These are phyloP conservation scores for Penicillium sp. DNA, from an alignment of 2,329 filamentous ascomycete species.

Conservation along the genomic window DNA sequence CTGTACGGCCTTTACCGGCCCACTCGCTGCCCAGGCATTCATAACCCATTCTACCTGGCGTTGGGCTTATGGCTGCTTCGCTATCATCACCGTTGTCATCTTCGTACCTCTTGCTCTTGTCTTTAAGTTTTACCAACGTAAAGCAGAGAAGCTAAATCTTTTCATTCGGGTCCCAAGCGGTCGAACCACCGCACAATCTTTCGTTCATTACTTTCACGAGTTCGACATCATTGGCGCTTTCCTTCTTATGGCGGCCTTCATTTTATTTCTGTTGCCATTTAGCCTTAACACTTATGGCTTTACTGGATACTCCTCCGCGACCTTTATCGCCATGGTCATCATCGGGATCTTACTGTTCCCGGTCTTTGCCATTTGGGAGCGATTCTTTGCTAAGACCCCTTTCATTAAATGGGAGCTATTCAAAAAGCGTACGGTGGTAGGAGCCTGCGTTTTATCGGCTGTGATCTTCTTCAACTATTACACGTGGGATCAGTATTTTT, in stretches of 20 bases:
- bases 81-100: slow-evolving; percentile 59
- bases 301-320: not conserved
- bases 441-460: slow-evolving; percentile 52
- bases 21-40: slow-evolving; percentile 54
- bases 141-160: slow-evolving; percentile 58
- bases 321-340: slow-evolving; percentile 49
- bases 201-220: slow-evolving; percentile 58
- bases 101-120: slow-evolving; percentile 57
- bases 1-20: slow-evolving; percentile 59
- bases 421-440: slow-evolving; percentile 51
- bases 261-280: not conserved
- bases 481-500: not conserved
- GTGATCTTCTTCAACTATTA: slow-evolving; percentile 46
- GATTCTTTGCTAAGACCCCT: slow-evolving; percentile 49
- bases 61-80: slow-evolving; percentile 64
- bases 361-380: slow-evolving; percentile 57
- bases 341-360: slow-evolving; percentile 57
- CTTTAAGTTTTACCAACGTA: slow-evolving; percentile 57
- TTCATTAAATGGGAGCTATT: slow-evolving; percentile 57
- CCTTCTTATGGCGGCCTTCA: not conserved
- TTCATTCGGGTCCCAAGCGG: slow-evolving; percentile 46
- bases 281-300: not conserved
- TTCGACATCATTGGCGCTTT: slow-evolving; percentile 51
- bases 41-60: slow-evolving; percentile 55
- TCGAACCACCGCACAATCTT: slow-evolving; percentile 49